Evolutionary conservation across 2,329 filamentous ascomycete genomes (phyloP), one percentile per base, ranked within the genome.

Genomic region (Neofusicoccum sp.): DNA sequence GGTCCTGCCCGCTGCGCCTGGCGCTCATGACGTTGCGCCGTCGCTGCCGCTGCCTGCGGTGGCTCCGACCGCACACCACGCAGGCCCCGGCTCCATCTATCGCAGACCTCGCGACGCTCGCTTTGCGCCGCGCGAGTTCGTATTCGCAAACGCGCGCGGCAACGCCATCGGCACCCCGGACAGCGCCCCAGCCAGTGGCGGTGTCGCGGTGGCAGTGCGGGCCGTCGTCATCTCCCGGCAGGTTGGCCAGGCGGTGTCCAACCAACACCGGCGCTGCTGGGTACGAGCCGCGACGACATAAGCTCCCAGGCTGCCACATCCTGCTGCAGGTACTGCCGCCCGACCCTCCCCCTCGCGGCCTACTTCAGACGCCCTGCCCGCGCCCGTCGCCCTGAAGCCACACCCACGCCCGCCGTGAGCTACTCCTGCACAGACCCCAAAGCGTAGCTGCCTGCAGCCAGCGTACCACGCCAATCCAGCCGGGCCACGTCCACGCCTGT

Each of bases 391-490:
- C 14, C n/a, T 8, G 22, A 31, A 7, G 49, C 49, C n/a, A 29
- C 22, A 14, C 49, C 34, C n/a, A 33, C n/a, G 22, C 29, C 54
- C 45, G 8, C 50, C 11, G 3, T 12, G 36, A 41, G 22, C 37
- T 43, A 8, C 37, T 14, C 39, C 54, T 58, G 59, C 59, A 62
- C 39, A 54, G 37, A 62, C 47, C 37, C 39, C 48, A n/a, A 36
- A n/a, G 29, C 36, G 16, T 36, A 29, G 59, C 59, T 43, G 59
- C 59, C 47, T 54, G 59, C 59, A 62, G 54, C 41, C 54, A n/a
- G 33, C 36, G 37, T 22, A 37, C 47, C 16, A 33, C 47, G 59
- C 59, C 59, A 62, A 54, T 62, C 48, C 31, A 58, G 29, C 41
- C 9, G 29, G 29, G 29, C 54, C 54, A 58, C 54, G 54, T 45